phyloP scores from a whole-genome alignment of 768 basidiomycete species.

The Mycena amicta region DNA sequence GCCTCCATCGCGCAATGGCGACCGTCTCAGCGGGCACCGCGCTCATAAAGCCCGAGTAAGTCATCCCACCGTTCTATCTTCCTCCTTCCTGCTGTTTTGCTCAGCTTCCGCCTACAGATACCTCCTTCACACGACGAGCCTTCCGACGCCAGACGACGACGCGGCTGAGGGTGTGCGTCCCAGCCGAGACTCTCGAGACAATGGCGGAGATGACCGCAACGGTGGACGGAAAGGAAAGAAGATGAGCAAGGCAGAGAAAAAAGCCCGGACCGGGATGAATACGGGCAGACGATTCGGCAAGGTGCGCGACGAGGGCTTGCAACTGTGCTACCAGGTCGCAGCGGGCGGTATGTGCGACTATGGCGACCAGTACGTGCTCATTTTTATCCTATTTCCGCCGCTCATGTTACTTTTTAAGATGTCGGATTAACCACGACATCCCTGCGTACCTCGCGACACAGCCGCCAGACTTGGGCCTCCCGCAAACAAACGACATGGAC shows the following conservation, averaged over 20 bases:
- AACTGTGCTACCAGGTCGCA: conserved; percentile 83
- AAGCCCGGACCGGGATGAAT: conserved; percentile 78
- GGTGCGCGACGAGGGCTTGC: conserved; percentile 71
- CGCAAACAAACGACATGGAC: conserved; percentile 44
- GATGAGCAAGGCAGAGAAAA: conserved; percentile 66
- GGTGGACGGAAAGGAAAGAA: conserved; percentile 31
- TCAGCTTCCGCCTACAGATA: conserved; percentile 33
- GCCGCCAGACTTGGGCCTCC: conserved; percentile 68
- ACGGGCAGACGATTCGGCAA: conserved; percentile 81
- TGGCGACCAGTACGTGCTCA: conserved; percentile 62
- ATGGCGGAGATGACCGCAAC: conserved; percentile 22
- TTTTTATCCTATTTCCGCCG: background rate
- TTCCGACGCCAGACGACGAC: conserved; percentile 51
- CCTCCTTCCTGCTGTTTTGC: background rate
- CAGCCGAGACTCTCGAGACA: conserved; percentile 25
- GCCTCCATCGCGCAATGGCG: no score
- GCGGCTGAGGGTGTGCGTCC: conserved; percentile 64
- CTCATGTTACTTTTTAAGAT: conserved; percentile 48
- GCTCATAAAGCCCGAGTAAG: background rate
- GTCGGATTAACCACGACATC: conserved; percentile 81
- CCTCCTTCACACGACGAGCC: conserved; percentile 34
- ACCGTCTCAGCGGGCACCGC: background rate
- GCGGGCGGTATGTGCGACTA: conserved; percentile 70
- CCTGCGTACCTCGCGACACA: conserved; percentile 75
- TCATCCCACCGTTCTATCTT: background rate